Base-by-base conservation (phyloP, 257 asterid genomes). In the Asclepias syriaca region DNA sequence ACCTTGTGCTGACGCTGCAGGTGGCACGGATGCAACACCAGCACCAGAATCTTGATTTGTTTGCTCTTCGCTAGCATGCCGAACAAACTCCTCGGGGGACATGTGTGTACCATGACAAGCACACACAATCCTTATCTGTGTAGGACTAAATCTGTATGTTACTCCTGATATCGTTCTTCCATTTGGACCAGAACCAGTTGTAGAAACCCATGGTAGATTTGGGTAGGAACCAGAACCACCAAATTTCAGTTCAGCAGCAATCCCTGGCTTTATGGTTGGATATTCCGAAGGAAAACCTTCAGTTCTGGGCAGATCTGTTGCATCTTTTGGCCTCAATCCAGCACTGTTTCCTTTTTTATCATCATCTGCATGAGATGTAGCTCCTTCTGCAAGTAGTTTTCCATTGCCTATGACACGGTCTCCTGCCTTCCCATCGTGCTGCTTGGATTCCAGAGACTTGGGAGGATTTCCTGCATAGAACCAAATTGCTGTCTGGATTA, bases 61-160 rank as follows among this genome's bases (percentile, higher is more conserved):
- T 64, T 75, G 90, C 70, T 89, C 97, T 77, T 89, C 95, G 16
- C 72, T 70, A 59, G 97, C 97, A 77, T 91, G 98, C 59, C 83
- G 82, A 39, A 87, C 85, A 67, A 94, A 94, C 70, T 88, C 99
- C 34, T 90, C 98, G 0, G 98, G 98, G 22, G 98, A 89, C 96
- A 94, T 84, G 80, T 94, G 97, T 54, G 90, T 70, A n/a, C 98
- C 93, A 65, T 94, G 99, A 79, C 96, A 94, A 71, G 98, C 98
- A 63, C 98, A 94, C 45, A 91, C 97, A 16, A 94, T 90, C 84
- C 79, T 85, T 83, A 91, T 85, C 80, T 94, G 97, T 11, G 96
- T 86, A 22, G 98, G 88, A 76, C 92, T 94, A 60, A 56, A 90
- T 79, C 85, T 85, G 84, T 94, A 94, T 0, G 98, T 94, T 69